phyloP scores from a whole-genome alignment of 192 early-diverging fungal species.

The Coemansia sp. region DNA sequence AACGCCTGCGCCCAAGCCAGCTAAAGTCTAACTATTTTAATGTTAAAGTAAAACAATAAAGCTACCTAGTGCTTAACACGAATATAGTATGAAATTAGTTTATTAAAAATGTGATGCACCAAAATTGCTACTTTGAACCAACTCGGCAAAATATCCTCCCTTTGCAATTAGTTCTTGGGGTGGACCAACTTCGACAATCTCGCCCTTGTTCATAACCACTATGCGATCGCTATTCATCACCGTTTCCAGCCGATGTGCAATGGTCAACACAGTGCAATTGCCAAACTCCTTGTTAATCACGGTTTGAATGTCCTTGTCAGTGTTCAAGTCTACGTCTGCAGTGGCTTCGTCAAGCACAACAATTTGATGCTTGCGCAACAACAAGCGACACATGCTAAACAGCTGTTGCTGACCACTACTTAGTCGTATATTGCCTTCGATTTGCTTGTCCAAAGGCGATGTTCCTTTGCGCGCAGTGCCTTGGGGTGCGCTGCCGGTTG shows the following conservation, averaged over 20 bases:
- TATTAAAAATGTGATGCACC: background rate
- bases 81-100: background rate
- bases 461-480: slow-evolving; percentile 25
- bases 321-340: slow-evolving; percentile 55
- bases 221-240: slow-evolving; percentile 66
- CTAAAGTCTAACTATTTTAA: background rate
- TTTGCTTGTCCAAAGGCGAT: background rate
- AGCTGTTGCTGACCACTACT: slow-evolving; percentile 61
- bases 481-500: slow-evolving; percentile 9
- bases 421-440: slow-evolving; percentile 5
- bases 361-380: slow-evolving; percentile 56
- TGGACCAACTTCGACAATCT: slow-evolving; percentile 61
- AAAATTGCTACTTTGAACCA: background rate
- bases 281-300: slow-evolving; percentile 55
- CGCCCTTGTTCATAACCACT: slow-evolving; percentile 69
- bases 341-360: slow-evolving; percentile 72
- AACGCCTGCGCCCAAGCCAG: slow-evolving; percentile 32
- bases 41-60: too few species aligned
- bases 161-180: slow-evolving; percentile 39
- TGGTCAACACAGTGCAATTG: slow-evolving; percentile 55
- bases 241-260: slow-evolving; percentile 73
- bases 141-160: background rate
- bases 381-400: slow-evolving; percentile 59
- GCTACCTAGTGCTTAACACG: too few species aligned
- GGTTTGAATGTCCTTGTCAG: slow-evolving; percentile 14